Base-by-base conservation (phyloP, 805 yeast species). In the Candida dajiaensis region DNA sequence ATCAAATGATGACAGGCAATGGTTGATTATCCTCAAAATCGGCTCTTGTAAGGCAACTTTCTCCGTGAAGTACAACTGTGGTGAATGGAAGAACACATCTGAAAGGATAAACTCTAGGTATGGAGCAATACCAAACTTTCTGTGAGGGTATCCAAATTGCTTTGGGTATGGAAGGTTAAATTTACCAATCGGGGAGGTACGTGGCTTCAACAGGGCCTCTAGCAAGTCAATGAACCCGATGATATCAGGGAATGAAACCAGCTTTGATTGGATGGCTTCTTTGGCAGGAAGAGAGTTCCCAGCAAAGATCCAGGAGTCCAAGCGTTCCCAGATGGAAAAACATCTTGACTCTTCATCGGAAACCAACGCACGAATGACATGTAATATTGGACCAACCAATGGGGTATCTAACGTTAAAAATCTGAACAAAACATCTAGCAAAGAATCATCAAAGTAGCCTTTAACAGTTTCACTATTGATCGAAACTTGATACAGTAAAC, bases 91-190 rank as follows among this genome's bases (percentile, higher is more conserved):
- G 52, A 89, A 78, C 0, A 89, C 78, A 38, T 84, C 85, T 12
- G 74, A 66, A n/a, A 85, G 58, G 13, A 89, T 61, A 55, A 78
- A 89, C 44, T 88, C 92, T 45, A 86, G 62, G 56, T 90, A 92
- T 3, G 94, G 89, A 78, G 89, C 79, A 6, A 89, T 64, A 2
- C 96, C 96, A 28, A 72, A 73, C 28, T 69, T 76, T 55, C 95
- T 73, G 51, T 80, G 76, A 0, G 71, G 69, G 3, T 61, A 60
- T 0, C 96, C 96, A 23, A 89, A 61, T 44, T 74, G 78, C 7
- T 68, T 55, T 1, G 96, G 96, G 55, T 72, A 85, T 12, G 79
- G 71, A 13, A 81, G 57, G 6, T 57, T 46, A 29, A 54, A 57
- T 31, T 69, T 70, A 15, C 77, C 73, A 51, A 73, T 69, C 3